phyloP scores from a whole-genome alignment of 2,329 filamentous ascomycete species.

The Ophiostoma fasciatum region DNA sequence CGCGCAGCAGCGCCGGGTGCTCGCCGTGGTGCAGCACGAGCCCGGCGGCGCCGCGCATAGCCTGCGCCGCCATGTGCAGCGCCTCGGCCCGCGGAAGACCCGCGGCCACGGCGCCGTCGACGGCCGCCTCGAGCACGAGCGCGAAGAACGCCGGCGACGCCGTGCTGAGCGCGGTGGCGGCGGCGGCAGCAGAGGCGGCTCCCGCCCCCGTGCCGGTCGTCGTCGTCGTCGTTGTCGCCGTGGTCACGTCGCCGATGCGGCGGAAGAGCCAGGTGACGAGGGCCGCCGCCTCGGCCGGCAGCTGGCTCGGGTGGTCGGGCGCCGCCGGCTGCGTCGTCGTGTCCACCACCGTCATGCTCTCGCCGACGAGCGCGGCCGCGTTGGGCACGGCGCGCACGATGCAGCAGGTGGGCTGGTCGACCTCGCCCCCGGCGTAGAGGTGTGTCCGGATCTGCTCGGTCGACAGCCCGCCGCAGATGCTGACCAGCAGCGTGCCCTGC shows the following conservation, averaged over 20 bases:
- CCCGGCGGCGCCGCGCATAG: slow-evolving; percentile 58
- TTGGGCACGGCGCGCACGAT: slow-evolving; percentile 77
- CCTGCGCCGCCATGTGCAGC: slow-evolving; percentile 63
- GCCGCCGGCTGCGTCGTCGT: too few species aligned
- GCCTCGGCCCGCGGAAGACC: slow-evolving; percentile 59
- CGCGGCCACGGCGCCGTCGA: slow-evolving; percentile 68
- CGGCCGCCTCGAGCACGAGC: slow-evolving; percentile 58
- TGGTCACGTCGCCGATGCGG: slow-evolving; percentile 58
- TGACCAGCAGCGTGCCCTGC: slow-evolving; percentile 66
- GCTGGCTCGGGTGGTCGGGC: slow-evolving; percentile 27
- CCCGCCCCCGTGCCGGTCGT: too few species aligned
- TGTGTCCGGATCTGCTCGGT: slow-evolving; percentile 50
- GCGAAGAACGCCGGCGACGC: slow-evolving; percentile 65
- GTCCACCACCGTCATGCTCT: slow-evolving; percentile 72
- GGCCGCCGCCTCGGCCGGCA: slow-evolving; percentile 34
- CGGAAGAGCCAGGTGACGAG: slow-evolving; percentile 66
- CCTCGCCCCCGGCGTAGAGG: slow-evolving; percentile 46
- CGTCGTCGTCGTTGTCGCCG: too few species aligned
- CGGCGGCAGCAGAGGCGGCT: slow-evolving; percentile 49
- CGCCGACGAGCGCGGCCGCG: slow-evolving; percentile 61
- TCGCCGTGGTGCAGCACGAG: slow-evolving; percentile 51
- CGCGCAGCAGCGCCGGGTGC: slow-evolving; percentile 58
- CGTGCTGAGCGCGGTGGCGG: slow-evolving; percentile 56
- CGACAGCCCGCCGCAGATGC: slow-evolving; percentile 65
- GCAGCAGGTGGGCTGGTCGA: too few species aligned